Evolutionary conservation across 176 grass and related monocot species (phyloP), one percentile per base, ranked within the genome.

Genomic region (Poa annua): DNA sequence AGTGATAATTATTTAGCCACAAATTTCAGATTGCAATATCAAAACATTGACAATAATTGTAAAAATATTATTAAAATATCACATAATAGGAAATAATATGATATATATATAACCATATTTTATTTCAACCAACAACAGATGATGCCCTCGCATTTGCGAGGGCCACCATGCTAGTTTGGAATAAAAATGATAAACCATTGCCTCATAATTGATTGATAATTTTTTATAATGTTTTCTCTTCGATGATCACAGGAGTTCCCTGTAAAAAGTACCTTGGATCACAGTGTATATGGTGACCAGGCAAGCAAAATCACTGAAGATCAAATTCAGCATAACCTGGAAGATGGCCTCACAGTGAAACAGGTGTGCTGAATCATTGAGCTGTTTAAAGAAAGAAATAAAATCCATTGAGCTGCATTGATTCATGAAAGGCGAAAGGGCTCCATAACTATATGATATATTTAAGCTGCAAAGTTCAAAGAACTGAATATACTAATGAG

Each of bases 301-400:
- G 93, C 53, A 17, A 98, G 96, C 84, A 96, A 72, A 47, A 98
- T 98, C 70, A 92, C 87, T 1, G 85, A 79, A 86, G 89, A 73
- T 77, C 50, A 96, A 39, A 93, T 98, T 81, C 71, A 80, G 74
- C 70, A 81, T 24, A 87, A 95, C 35, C 83, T 96, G n/a, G 93
- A 88, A 41, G 93, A 42, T 42, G 41, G 96, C 68, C 22, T 82
- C 41, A 81, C 86, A 2, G 80, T 98, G 74, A 51, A 88, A n/a
- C 70, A 93, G 89, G 95, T 98, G 49, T 53, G 84, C 51, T 38
- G 54, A 35, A 19, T 42, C n/a, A n/a, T 49, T 80, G 48, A 80
- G 50, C 29, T 41, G 8, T 70, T 44, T 70, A 7, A 20, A 44
- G 38, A 10, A 41, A 9, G 5, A 0, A 69, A 42, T 14, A 41